These are phyloP conservation scores for Sphaerostilbella broomeana DNA, from an alignment of 2,329 filamentous ascomycete species.

Conservation along the genomic window DNA sequence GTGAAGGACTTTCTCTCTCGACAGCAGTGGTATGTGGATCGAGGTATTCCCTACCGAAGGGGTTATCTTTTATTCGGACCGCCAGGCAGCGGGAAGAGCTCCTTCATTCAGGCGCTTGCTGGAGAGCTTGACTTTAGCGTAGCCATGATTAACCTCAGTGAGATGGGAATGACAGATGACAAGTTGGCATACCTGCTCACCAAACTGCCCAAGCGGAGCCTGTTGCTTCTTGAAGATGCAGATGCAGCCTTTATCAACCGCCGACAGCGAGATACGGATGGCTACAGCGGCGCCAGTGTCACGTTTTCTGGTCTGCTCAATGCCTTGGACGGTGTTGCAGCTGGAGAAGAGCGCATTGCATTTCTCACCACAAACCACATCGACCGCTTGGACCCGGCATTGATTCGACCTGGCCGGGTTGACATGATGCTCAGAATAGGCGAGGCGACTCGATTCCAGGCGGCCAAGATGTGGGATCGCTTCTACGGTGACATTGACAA, in stretches of 20 bases:
- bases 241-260: constrained; percentile 86
- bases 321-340: constrained; percentile 84
- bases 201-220: constrained; percentile 73
- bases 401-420: constrained; percentile 85
- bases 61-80: constrained; percentile 87
- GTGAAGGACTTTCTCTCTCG: constrained; percentile 75
- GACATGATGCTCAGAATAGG: constrained; percentile 90
- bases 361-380: constrained; percentile 95
- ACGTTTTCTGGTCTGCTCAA: constrained; percentile 91
- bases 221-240: constrained; percentile 82
- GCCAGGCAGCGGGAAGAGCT: constrained; percentile 87
- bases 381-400: constrained; percentile 77
- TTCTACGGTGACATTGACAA: constrained; percentile 82
- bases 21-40: constrained; percentile 83
- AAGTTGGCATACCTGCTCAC: constrained; percentile 79
- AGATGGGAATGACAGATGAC: constrained; percentile 84
- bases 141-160: constrained; percentile 84
- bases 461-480: constrained; percentile 81
- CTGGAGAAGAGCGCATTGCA: constrained; percentile 86
- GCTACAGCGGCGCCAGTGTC: constrained; percentile 79
- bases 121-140: constrained; percentile 91
- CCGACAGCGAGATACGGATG: constrained; percentile 68
- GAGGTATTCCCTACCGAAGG: constrained; percentile 87
- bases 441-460: constrained; percentile 80
- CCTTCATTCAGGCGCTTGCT: constrained; percentile 91